Evolutionary conservation across 2,329 filamentous ascomycete genomes (phyloP), one percentile per base, ranked within the genome.

Genomic region (Fusarium protoensiforme): DNA sequence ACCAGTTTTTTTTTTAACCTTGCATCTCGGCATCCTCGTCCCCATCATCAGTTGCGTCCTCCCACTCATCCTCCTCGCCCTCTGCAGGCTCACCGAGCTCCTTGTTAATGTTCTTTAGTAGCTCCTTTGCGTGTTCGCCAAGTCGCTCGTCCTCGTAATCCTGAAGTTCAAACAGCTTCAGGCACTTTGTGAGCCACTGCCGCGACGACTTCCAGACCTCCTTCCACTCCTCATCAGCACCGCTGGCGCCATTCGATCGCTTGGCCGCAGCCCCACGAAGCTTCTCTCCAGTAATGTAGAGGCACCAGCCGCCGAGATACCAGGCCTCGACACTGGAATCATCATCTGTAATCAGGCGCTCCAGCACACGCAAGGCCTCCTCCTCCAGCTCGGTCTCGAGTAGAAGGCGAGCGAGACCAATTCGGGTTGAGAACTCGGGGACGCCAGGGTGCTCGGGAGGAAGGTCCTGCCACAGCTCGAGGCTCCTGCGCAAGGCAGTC

Each of bases 261-360:
- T 75, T 79, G 64, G 78, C 74, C 84, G 76, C 83, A 80, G 63
- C 77, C 39, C 79, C 76, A 36, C 83, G 81, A 77, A 90, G 85
- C 86, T 92, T 93, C 81, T 93, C 89, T 13, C 93, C 93, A 71
- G 93, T 86, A 67, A 98, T 88, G 80, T 94, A 94, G 75, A 97
- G 87, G 77, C 94, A 95, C 94, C 96, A 98, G 5, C 96, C 97
- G 48, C 96, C 96, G 7, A 99, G 87, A 84, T 99, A 99, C 95
- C 95, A 98, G 20, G 94, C 93, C 83, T 99, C 96, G 22, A 99
- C 93, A 81, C 96, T 98, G 79, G 93, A 89, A 80, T 99, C 97
- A 75, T 99, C 96, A 80, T 99, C 96, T 38, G 89, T 87, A 41
- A 97, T 90, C 61, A 99, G 85, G 62, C 94, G 87, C 80, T 98